phyloP scores from a whole-genome alignment of 2,329 filamentous ascomycete genomes.

The Xylariomycetidae sp. region DNA sequence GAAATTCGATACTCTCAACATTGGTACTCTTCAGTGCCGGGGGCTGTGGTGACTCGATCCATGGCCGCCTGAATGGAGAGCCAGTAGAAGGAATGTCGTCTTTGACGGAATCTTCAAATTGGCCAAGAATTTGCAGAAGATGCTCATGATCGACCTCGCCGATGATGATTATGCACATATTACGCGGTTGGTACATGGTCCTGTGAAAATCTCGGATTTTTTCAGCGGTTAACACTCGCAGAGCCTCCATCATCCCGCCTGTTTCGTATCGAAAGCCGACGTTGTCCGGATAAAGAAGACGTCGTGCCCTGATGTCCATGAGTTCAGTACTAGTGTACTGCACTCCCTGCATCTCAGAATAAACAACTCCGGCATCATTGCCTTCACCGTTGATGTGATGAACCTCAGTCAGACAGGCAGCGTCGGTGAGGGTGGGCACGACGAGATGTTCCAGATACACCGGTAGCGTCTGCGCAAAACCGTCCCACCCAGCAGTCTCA shows the following conservation, averaged over 20 bases:
- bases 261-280: constrained; percentile 96
- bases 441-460: constrained; percentile 95
- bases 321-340: constrained; percentile 81
- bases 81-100: constrained; percentile 73
- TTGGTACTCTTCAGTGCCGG: constrained; percentile 67
- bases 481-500: constrained; percentile 94
- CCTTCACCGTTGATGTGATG: constrained; percentile 92
- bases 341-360: constrained; percentile 97
- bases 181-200: constrained; percentile 97
- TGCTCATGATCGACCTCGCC: constrained; percentile 83
- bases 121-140: constrained; percentile 74
- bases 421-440: constrained; percentile 85
- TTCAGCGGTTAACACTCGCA: constrained; percentile 80
- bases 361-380: constrained; percentile 94
- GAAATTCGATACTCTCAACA: constrained; percentile 80
- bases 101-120: constrained; percentile 83
- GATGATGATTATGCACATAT: constrained; percentile 86
- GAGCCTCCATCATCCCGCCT: constrained; percentile 91
- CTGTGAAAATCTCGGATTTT: constrained; percentile 92
- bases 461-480: constrained; percentile 89
- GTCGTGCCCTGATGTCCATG: constrained; percentile 78
- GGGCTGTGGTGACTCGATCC: constrained; percentile 82
- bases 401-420: constrained; percentile 90
- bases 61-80: constrained; percentile 77
- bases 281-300: constrained; percentile 79